Evolutionary conservation across 352 stramenopile genomes (phyloP).

Genomic region (Phytophthora syringae): DNA sequence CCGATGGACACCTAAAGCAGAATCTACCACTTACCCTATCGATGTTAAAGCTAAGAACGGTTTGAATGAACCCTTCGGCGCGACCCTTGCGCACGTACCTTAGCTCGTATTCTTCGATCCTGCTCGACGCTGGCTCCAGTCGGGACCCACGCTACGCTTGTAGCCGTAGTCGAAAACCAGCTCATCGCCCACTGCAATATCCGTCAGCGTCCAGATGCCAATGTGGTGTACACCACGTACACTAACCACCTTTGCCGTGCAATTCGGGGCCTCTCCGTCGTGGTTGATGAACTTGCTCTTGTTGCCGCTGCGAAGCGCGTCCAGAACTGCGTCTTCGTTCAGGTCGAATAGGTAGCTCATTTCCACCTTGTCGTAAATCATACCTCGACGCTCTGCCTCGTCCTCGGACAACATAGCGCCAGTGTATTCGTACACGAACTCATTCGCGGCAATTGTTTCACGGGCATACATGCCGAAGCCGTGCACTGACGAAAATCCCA

Average conservation of each 20-base stretch:
- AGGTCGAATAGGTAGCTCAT: constrained; percentile 93
- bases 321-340: constrained; percentile 87
- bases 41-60: too few relatives aligned
- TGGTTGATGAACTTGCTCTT: constrained; percentile 93
- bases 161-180: constrained; percentile 75
- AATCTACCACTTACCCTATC: too few relatives aligned
- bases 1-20: too few relatives aligned
- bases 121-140: constrained; percentile 50
- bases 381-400: constrained; percentile 66
- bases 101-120: constrained; percentile 15
- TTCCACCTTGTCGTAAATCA: constrained; percentile 83
- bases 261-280: constrained; percentile 64
- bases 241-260: constrained; percentile 70
- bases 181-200: constrained; percentile 81
- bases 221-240: constrained; percentile 91
- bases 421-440: constrained; percentile 74
- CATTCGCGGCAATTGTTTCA: constrained; percentile 43
- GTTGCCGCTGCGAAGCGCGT: constrained; percentile 91
- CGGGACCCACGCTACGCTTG: constrained; percentile 56
- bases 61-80: too few relatives aligned
- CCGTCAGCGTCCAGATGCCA: constrained; percentile 82
- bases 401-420: constrained; percentile 66
- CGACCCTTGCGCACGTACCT: too few relatives aligned
- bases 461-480: constrained; percentile 61
- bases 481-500: constrained; percentile 47